These are phyloP conservation scores for Phytophthora ohioensis DNA, from an alignment of 352 stramenopile genomes.

Conservation along the genomic window DNA sequence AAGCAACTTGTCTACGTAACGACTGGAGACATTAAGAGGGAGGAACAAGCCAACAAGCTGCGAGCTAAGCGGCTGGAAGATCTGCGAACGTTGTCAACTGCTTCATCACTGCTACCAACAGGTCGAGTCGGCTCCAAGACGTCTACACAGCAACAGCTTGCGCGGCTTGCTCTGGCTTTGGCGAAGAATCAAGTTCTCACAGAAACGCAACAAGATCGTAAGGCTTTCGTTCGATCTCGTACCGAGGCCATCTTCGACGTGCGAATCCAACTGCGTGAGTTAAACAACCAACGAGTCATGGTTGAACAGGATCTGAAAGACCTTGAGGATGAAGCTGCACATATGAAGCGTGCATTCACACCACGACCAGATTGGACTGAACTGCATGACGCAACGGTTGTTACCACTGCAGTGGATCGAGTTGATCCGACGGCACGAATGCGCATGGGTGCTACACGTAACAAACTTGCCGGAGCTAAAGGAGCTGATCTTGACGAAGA, in stretches of 20 bases:
- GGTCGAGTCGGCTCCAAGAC: constrained; percentile 28
- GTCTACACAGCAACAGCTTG: constrained; percentile 32
- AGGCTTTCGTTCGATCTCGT: constrained; percentile 41
- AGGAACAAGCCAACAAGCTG: constrained; percentile 62
- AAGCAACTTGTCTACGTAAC: constrained; percentile 64
- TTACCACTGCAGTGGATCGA: constrained; percentile 66
- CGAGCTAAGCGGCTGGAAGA: constrained; percentile 68
- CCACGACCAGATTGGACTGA: constrained; percentile 74
- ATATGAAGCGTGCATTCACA: constrained; percentile 68
- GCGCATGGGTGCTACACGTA: constrained; percentile 39
- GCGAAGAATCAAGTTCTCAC: constrained; percentile 42
- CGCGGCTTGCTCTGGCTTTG: constrained; percentile 24
- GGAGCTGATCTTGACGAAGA: constrained; percentile 50
- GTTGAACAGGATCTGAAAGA: constrained; percentile 36
- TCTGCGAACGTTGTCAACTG: constrained; percentile 20
- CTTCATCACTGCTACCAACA: constrained; percentile 16
- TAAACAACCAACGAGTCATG: constrained; percentile 40
- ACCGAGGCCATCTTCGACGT: constrained; percentile 78
- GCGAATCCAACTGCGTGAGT: constrained; percentile 44
- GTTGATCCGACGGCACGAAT: constrained; percentile 45
- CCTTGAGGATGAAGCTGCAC: constrained; percentile 45
- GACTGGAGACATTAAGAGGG: constrained; percentile 57
- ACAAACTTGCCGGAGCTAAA: constrained; percentile 25
- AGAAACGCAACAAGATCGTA: constrained; percentile 24
- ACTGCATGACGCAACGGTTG: constrained; percentile 55